Base-by-base conservation (phyloP, 805 yeast genomes). In the Priceomyces fermenticarens region DNA sequence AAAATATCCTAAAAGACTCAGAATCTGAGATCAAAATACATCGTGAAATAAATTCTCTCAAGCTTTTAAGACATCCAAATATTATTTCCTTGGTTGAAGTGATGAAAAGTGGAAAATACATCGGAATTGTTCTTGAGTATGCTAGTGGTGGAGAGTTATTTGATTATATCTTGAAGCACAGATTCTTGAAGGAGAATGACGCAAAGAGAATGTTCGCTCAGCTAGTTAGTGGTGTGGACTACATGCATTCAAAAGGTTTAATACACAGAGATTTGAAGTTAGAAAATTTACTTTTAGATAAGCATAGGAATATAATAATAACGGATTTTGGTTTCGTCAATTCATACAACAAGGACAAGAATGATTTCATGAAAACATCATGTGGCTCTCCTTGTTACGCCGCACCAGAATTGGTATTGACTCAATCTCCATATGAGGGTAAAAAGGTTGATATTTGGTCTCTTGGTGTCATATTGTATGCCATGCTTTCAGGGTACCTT, bases 371-470 rank as follows among this genome's bases (percentile, higher is more conserved):
- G 98, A 83, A 82, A 58, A 91, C 98, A 1, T 80, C 90, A 29
- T 91, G 99, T 62, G 99, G 99, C 1, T 88, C 96, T 2, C 99
- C 99, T 1, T 91, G 99, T 62, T 91, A 91, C 63, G 99, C 99
- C 0, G 99, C 99, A 1, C 99, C 99, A 0, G 99, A 93, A 60
- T 68, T 93, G 43, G 99, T 93, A 3, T 83, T 89, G 25, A 84
- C 91, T 10, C 87, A 82, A 47, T 77, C 81, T 40, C 89, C 95
- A 11, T 93, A 93, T 59, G 88, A 86, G 51, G 97, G 96, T 15
- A 78, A 88, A 46, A 89, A 88, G 63, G 97, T 88, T 26, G 99
- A 93, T 64, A 85, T 90, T 32, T 93, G 99, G 99, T 88, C 97
- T 0, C 81, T 96, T 54, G 99, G 99, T 44, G 90, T 93, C 23